phyloP scores from a whole-genome alignment of 108 stramenopile genomes.

The Heterococcus sp. region DNA sequence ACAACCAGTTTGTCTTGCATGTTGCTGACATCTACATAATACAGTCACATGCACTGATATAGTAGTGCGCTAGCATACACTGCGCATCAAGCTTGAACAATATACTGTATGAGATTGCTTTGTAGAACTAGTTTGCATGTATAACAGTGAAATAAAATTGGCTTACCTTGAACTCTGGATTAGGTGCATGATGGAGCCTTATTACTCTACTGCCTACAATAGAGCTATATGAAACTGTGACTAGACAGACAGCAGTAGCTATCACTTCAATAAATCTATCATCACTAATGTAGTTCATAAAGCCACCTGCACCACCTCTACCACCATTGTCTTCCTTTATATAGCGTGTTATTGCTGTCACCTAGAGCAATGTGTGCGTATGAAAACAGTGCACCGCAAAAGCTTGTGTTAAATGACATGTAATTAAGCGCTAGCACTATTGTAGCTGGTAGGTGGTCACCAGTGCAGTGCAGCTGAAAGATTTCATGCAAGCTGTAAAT shows the following conservation, averaged over 20 bases:
- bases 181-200: conserved; percentile 4
- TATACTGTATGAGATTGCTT: too few relatives aligned
- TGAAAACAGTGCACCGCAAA: too few relatives aligned
- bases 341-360: not conserved
- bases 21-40: too few relatives aligned
- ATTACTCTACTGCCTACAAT: conserved; percentile 4
- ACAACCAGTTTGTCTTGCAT: too few relatives aligned
- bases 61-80: too few relatives aligned
- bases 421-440: not conserved
- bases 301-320: not conserved
- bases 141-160: too few relatives aligned
- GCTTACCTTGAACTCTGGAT: conserved; percentile 14
- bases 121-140: too few relatives aligned
- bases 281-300: not conserved
- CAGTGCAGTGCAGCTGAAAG: not conserved
- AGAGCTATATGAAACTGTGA: conserved; percentile 6
- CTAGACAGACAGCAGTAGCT: not conserved
- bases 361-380: not conserved
- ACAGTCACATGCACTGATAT: too few relatives aligned
- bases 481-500: not conserved
- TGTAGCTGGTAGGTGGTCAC: not conserved
- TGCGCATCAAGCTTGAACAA: too few relatives aligned
- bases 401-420: not conserved
- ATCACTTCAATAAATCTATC: not conserved
- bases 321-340: not conserved